phyloP scores from a whole-genome alignment of 176 grass and related monocot species.

The Triticum dicoccoides region DNA sequence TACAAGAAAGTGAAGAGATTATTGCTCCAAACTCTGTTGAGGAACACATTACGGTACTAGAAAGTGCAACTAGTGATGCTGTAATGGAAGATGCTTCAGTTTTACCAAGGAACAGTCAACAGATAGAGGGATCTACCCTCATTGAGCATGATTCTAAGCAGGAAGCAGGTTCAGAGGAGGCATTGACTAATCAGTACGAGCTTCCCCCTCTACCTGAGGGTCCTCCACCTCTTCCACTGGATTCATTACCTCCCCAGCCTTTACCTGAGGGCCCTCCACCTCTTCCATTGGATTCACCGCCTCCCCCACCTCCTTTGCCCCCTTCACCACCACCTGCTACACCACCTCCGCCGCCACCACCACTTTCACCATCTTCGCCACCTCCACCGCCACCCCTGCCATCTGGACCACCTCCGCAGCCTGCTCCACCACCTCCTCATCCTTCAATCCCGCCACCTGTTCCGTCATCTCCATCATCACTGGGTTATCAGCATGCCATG shows the following conservation, averaged over 20 bases:
- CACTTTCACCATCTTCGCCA: constrained; percentile 57
- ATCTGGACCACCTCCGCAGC: constrained; percentile 47
- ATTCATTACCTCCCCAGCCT: constrained; percentile 64
- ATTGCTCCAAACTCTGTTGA: constrained; percentile 31
- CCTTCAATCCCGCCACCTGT: constrained; percentile 48
- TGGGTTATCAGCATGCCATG: constrained; percentile 45
- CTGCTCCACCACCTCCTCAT: constrained; percentile 60
- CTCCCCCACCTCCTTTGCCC: constrained; percentile 62
- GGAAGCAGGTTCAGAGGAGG: constrained; percentile 18
- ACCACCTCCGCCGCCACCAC: constrained; percentile 38
- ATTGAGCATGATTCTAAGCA: constrained; percentile 37
- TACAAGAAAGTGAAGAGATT: constrained; percentile 43
- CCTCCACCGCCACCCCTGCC: constrained; percentile 58
- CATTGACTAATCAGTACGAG: constrained; percentile 47
- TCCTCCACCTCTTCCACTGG: constrained; percentile 60
- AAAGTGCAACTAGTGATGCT: constrained; percentile 45
- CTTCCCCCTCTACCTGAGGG: constrained; percentile 56
- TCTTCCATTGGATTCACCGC: constrained; percentile 63
- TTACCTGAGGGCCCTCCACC: constrained; percentile 46
- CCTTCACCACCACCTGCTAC: constrained; percentile 70
- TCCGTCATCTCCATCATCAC: constrained; percentile 56
- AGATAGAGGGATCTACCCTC: constrained; percentile 28
- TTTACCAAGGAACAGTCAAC: constrained; percentile 39
- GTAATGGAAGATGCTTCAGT: constrained; percentile 56
- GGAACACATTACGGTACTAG: constrained; percentile 24